phyloP scores from a whole-genome alignment of 1,139 yeast species.

The Magnusiomyces fungicola region DNA sequence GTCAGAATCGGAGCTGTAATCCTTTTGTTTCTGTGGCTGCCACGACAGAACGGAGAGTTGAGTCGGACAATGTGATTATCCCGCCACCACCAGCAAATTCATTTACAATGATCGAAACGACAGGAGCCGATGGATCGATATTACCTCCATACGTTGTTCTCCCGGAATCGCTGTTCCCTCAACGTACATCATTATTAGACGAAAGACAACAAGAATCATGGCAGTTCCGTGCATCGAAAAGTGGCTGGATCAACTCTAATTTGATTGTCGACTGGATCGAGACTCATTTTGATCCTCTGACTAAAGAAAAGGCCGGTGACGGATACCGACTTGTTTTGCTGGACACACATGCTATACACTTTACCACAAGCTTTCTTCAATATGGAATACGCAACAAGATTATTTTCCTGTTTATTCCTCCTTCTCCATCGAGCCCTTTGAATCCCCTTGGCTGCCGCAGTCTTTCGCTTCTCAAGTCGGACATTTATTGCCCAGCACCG shows the following conservation, averaged over 20 bases:
- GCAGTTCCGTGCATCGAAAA: slow-evolving; percentile 4
- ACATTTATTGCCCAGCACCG: slow-evolving; percentile 6
- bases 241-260: slow-evolving; percentile 13
- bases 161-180: no score
- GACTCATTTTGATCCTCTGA: slow-evolving; percentile 12
- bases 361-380: slow-evolving; percentile 11
- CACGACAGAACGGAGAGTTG: background rate
- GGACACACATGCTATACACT: slow-evolving; percentile 16
- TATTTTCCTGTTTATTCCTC: slow-evolving; percentile 12
- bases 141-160: background rate
- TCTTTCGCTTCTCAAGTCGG: slow-evolving; percentile 9
- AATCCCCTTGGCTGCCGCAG: slow-evolving; percentile 10
- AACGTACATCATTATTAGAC: no score
- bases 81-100: slow-evolving; percentile 1
- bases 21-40: background rate
- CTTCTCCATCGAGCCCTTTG: slow-evolving; percentile 6
- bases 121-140: background rate
- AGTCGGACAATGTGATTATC: background rate
- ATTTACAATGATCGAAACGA: background rate
- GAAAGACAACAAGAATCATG: background rate
- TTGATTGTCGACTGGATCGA: slow-evolving; percentile 14
- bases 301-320: slow-evolving; percentile 11
- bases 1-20: background rate
- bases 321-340: slow-evolving; percentile 11
- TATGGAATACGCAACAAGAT: slow-evolving; percentile 14